Evolutionary conservation across 2,329 filamentous ascomycete genomes (phyloP).

Genomic region (Drechmeria coniospora): DNA sequence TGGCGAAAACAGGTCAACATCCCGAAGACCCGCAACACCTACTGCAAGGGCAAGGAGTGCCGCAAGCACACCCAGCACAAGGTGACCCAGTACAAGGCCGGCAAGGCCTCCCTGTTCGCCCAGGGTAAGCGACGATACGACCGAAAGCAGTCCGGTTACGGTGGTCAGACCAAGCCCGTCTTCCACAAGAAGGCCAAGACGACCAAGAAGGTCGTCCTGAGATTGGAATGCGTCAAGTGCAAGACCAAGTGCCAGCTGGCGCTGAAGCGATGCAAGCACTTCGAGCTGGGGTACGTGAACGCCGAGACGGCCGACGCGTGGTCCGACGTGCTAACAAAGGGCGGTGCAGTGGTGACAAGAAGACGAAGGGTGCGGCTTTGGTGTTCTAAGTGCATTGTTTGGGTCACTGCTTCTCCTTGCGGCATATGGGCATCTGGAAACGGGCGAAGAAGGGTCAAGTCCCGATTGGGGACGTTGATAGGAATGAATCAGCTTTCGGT

Average conservation of each 20-base stretch:
- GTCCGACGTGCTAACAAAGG: constrained; percentile 21
- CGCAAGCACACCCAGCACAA: constrained; percentile 82
- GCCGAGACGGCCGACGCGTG: neutral
- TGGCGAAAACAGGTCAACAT: constrained; percentile 64
- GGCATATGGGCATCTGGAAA: constrained; percentile 31
- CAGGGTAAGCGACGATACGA: constrained; percentile 99
- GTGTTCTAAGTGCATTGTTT: constrained; percentile 74
- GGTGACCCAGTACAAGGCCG: constrained; percentile 94
- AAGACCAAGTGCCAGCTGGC: constrained; percentile 97
- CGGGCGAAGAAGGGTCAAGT: constrained; percentile 31
- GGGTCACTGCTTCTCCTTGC: constrained; percentile 27
- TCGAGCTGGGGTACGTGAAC: constrained; percentile 82
- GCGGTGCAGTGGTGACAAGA: constrained; percentile 88
- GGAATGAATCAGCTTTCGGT: constrained; percentile 20
- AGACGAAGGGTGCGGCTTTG: constrained; percentile 99
- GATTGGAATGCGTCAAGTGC: constrained; percentile 94
- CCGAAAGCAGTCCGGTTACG: constrained; percentile 97
- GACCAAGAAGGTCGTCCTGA: constrained; percentile 99
- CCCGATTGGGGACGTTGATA: constrained; percentile 28
- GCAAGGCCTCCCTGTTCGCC: constrained; percentile 89
- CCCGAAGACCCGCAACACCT: constrained; percentile 94
- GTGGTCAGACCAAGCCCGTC: constrained; percentile 99
- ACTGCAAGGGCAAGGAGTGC: constrained; percentile 95
- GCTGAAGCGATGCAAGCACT: constrained; percentile 99
- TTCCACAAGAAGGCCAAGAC: constrained; percentile 99